Conservation (phyloP, 2,329 filamentous ascomycete species). For the Aspergillus fumigatiaffinis region DNA sequence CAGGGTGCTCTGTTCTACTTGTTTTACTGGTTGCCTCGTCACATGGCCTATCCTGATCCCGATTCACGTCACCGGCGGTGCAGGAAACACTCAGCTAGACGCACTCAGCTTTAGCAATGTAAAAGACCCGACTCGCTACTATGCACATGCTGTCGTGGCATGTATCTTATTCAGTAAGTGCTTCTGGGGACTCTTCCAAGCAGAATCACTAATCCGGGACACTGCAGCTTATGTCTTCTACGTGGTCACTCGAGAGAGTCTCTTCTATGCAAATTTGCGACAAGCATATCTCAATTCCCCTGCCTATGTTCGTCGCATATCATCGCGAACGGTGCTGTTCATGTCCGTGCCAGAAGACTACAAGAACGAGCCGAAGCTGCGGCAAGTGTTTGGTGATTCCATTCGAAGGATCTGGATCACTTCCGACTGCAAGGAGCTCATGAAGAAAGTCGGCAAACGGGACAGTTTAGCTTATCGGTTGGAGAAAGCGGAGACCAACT, state of each 20-base stretch:
- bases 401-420: slow-evolving; percentile 84
- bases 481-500: slow-evolving; percentile 80
- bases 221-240: slow-evolving; percentile 70
- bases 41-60: slow-evolving; percentile 88
- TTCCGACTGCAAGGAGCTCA: slow-evolving; percentile 69
- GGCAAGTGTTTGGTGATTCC: slow-evolving; percentile 73
- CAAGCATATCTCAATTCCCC: slow-evolving; percentile 88
- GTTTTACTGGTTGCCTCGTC: slow-evolving; percentile 74
- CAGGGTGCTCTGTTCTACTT: slow-evolving; percentile 71
- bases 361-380: slow-evolving; percentile 68
- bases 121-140: slow-evolving; percentile 60
- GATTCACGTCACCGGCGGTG: slow-evolving; percentile 78
- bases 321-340: slow-evolving; percentile 83
- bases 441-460: slow-evolving; percentile 73
- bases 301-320: slow-evolving; percentile 76
- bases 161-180: slow-evolving; percentile 69
- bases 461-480: slow-evolving; percentile 74
- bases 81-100: slow-evolving; percentile 64
- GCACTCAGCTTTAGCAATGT: slow-evolving; percentile 78
- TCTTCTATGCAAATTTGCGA: slow-evolving; percentile 86
- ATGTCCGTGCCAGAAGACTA: slow-evolving; percentile 77
- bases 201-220: slow-evolving; percentile 2
- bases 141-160: slow-evolving; percentile 71
- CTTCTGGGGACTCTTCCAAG: not conserved
- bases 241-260: slow-evolving; percentile 77